Evolutionary conservation across 257 asterid species (phyloP).

Genomic region (Solanum stenotomum): DNA sequence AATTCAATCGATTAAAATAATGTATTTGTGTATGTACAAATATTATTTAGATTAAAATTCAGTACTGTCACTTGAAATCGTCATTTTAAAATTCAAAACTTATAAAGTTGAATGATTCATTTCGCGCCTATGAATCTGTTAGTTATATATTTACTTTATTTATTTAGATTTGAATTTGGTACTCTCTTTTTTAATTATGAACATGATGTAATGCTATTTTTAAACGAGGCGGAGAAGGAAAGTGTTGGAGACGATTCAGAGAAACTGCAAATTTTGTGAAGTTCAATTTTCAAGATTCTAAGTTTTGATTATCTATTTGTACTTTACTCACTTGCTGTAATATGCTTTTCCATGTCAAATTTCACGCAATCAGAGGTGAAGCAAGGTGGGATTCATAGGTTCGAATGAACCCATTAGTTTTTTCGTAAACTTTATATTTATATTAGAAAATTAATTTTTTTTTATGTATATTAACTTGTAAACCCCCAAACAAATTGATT

Average conservation of each 20-base stretch:
- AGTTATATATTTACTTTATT: background rate
- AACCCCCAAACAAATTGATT: too few relatives aligned
- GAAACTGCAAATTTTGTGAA: background rate
- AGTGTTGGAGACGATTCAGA: background rate
- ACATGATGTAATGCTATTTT: background rate
- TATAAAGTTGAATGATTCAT: background rate
- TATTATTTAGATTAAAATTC: background rate
- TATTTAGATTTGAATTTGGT: background rate
- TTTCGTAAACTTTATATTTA: too few relatives aligned
- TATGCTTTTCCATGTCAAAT: background rate
- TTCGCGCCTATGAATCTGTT: background rate
- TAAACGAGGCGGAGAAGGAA: background rate
- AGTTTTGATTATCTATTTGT: background rate
- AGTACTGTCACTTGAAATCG: background rate
- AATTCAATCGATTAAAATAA: too few relatives aligned
- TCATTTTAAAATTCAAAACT: background rate
- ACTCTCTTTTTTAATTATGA: background rate
- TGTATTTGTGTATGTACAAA: background rate
- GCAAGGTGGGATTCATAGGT: too few relatives aligned
- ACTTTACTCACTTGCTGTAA: background rate
- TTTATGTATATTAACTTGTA: too few relatives aligned
- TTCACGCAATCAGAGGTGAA: background rate
- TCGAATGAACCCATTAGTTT: too few relatives aligned
- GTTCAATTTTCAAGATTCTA: background rate
- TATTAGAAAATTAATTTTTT: too few relatives aligned